phyloP scores from a whole-genome alignment of 225 moss, liverwort and hornwort species.

The Rhytidiadelphus loreus region DNA sequence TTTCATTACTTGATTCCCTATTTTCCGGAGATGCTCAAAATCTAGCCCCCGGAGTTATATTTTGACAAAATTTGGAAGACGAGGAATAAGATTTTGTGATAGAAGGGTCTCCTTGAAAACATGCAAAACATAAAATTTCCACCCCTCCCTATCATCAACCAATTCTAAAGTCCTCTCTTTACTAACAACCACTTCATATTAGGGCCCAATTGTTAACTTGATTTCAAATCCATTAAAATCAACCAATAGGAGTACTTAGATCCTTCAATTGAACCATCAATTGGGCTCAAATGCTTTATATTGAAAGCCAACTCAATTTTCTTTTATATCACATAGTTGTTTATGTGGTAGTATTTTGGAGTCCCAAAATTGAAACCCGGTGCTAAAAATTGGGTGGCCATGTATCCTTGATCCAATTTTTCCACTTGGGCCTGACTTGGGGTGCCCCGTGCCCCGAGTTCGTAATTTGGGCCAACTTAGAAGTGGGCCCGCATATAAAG shows the following conservation, averaged over 20 bases:
- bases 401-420: not conserved
- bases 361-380: fast-evolving
- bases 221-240: not conserved
- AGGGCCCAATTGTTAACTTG: fast-evolving
- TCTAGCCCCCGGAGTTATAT: fast-evolving
- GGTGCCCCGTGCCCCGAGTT: too few species aligned
- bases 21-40: not conserved
- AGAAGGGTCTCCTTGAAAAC: fast-evolving
- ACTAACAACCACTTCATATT: not conserved
- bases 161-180: not conserved
- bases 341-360: not conserved
- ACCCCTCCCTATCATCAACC: not conserved
- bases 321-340: not conserved
- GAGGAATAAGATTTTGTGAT: not conserved
- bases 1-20: not conserved
- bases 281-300: not conserved
- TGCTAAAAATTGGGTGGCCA: not conserved
- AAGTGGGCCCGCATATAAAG: not conserved
- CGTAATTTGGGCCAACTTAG: not conserved
- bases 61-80: not conserved
- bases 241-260: not conserved
- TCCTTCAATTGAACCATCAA: not conserved
- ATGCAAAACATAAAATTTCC: fast-evolving
- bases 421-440: too few species aligned
- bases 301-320: not conserved